A percentile compares a stretch with the other conserved stretches of the same genome.
phyloP scores from a whole-genome alignment of 2,329 filamentous ascomycete genomes.

The Myriangium duriaei region DNA sequence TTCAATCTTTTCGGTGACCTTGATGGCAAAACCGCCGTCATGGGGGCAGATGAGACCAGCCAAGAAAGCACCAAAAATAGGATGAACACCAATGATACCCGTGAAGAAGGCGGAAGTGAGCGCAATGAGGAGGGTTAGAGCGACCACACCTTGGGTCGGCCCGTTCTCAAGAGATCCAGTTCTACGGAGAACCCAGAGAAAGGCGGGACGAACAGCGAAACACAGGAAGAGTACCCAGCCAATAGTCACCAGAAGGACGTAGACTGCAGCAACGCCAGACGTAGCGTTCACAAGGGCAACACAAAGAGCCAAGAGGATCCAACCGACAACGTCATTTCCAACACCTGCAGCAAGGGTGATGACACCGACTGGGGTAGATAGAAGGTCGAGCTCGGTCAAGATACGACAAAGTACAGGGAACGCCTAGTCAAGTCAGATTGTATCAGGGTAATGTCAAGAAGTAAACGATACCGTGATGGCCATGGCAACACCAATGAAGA shows the following conservation, averaged over 20 bases:
- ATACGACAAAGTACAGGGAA: slow-evolving; percentile 92
- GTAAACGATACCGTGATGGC: slow-evolving; percentile 70
- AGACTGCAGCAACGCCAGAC: slow-evolving; percentile 70
- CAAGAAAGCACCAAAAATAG: slow-evolving; percentile 89
- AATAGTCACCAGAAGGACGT: slow-evolving; percentile 62
- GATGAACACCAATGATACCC: slow-evolving; percentile 78
- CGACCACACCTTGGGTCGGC: slow-evolving; percentile 73
- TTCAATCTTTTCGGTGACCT: slow-evolving; percentile 86
- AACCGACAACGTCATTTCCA: slow-evolving; percentile 82
- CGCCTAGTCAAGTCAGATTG: slow-evolving; percentile 36
- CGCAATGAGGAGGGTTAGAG: slow-evolving; percentile 67
- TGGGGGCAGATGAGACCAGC: slow-evolving; percentile 83
- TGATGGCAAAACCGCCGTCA: slow-evolving; percentile 80
- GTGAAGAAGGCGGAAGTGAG: slow-evolving; percentile 78
- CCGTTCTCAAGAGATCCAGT: slow-evolving; percentile 75
- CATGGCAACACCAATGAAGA: slow-evolving; percentile 87
- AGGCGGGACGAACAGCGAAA: slow-evolving; percentile 58
- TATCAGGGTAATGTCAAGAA: slow-evolving; percentile 9
- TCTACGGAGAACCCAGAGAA: slow-evolving; percentile 60
- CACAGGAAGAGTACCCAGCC: slow-evolving; percentile 68
- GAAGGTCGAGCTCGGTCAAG: slow-evolving; percentile 75
- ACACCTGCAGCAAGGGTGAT: slow-evolving; percentile 85
- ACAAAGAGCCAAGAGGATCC: slow-evolving; percentile 85
- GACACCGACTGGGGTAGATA: slow-evolving; percentile 71
- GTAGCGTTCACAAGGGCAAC: slow-evolving; percentile 85